A percentile compares a stretch with the other conserved stretches of the same genome.
Evolutionary conservation across 2,329 filamentous ascomycete species (phyloP).

Genomic region (Boeremia lycopersici): DNA sequence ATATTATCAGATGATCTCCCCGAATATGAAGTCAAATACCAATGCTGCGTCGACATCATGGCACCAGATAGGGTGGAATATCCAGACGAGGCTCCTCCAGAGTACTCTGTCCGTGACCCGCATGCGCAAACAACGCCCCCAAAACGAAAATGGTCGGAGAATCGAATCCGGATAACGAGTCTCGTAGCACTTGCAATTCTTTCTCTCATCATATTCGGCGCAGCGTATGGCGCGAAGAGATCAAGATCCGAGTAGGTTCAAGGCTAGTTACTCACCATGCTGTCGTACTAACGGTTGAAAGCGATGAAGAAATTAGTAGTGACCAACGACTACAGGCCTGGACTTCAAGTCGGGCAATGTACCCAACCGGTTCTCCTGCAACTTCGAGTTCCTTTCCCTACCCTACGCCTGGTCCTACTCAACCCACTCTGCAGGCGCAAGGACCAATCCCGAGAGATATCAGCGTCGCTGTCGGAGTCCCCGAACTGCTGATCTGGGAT

Average conservation of each 20-base stretch:
- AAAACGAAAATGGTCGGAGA: conserved; percentile 6
- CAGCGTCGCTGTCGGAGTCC: conserved; percentile 1
- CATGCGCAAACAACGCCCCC: neutral
- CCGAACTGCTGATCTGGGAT: conserved; percentile 1
- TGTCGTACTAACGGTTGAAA: neutral
- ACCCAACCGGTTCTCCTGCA: neutral
- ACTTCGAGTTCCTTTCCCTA: neutral
- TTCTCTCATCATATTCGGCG: conserved; percentile 4
- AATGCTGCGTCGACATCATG: neutral
- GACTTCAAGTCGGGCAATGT: neutral
- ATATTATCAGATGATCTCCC: neutral
- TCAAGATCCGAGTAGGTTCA: neutral
- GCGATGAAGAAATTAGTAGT: neutral
- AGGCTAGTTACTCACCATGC: neutral
- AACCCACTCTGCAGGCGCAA: neutral
- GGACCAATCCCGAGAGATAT: conserved; percentile 1
- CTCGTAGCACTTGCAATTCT: neutral
- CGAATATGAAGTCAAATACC: neutral
- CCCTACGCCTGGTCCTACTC: neutral
- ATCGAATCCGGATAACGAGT: neutral
- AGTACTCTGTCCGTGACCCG: neutral
- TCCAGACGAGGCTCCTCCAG: neutral
- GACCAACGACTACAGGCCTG: neutral
- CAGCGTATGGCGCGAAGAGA: neutral
- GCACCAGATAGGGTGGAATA: neutral